phyloP scores from a whole-genome alignment of 2,329 filamentous ascomycete species.

The Apiospora hydei region DNA sequence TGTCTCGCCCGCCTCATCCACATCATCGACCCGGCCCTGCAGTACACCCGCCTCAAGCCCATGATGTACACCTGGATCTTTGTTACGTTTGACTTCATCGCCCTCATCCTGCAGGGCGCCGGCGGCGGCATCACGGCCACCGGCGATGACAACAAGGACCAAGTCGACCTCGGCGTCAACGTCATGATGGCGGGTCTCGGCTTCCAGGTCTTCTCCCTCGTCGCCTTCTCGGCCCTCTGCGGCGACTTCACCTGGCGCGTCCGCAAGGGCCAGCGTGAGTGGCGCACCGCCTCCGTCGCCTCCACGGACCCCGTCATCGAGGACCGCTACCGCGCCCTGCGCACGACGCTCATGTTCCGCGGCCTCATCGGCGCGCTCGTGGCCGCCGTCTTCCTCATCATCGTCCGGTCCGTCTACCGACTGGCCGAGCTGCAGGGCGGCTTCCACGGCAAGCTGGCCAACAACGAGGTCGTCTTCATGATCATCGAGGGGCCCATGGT shows the following conservation, averaged over 20 bases:
- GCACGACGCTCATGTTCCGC: constrained; percentile 46
- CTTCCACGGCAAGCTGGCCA: constrained; percentile 59
- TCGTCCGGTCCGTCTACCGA: constrained; percentile 65
- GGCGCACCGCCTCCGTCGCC: background rate
- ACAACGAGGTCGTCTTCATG: constrained; percentile 55
- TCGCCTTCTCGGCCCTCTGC: constrained; percentile 58
- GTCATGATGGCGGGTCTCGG: constrained; percentile 62
- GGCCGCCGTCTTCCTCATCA: constrained; percentile 59
- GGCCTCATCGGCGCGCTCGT: constrained; percentile 45
- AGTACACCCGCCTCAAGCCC: constrained; percentile 35
- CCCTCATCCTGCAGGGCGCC: constrained; percentile 52
- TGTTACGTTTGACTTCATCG: constrained; percentile 52
- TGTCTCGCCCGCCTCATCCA: constrained; percentile 60
- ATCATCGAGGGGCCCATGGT: constrained; percentile 53
- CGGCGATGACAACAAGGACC: constrained; percentile 51
- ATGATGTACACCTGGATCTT: constrained; percentile 39
- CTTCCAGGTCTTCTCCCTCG: constrained; percentile 63
- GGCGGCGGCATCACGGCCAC: constrained; percentile 52
- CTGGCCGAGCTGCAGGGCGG: constrained; percentile 66
- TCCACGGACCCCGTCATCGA: background rate
- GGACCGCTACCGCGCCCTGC: background rate
- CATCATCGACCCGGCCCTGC: constrained; percentile 36
- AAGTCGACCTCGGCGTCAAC: constrained; percentile 48
- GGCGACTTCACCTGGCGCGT: constrained; percentile 45
- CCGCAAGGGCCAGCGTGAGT: constrained; percentile 2